phyloP scores from a whole-genome alignment of 2,329 filamentous ascomycete species.

The Canariomyces notabilis region DNA sequence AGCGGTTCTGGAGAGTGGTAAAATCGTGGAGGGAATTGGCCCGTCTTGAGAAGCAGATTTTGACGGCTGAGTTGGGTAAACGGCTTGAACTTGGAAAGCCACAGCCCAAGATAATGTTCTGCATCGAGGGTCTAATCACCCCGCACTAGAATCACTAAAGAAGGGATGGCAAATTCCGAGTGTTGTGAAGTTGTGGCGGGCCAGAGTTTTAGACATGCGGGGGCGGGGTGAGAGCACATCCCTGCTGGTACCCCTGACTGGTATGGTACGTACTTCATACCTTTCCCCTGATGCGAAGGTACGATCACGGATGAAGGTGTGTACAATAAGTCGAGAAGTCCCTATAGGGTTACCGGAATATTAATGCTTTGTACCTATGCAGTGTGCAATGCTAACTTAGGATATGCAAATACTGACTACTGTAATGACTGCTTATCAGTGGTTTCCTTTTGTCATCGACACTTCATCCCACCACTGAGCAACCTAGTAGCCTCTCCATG shows the following conservation, averaged over 20 bases:
- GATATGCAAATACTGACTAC: too few relatives aligned
- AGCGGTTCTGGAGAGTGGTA: neutral
- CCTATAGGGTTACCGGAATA: too few relatives aligned
- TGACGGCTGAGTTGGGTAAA: neutral
- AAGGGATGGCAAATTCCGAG: slow-evolving; percentile 1
- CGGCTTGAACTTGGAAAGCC: neutral
- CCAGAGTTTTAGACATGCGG: slow-evolving; percentile 14
- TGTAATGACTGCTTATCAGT: too few relatives aligned
- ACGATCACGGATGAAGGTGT: too few relatives aligned
- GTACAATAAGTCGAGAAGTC: too few relatives aligned
- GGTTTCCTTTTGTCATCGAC: too few relatives aligned
- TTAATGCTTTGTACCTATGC: too few relatives aligned
- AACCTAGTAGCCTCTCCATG: too few relatives aligned
- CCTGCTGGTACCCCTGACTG: slow-evolving; percentile 8
- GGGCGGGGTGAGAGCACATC: slow-evolving; percentile 12
- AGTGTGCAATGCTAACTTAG: too few relatives aligned
- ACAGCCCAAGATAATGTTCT: neutral
- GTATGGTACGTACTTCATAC: too few relatives aligned
- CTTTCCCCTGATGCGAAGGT: too few relatives aligned
- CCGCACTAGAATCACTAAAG: neutral
- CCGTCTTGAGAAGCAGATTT: neutral
- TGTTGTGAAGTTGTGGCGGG: slow-evolving; percentile 10
- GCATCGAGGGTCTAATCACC: neutral
- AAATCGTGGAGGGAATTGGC: neutral
- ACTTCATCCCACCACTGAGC: too few relatives aligned